Evolutionary conservation across 768 basidiomycete genomes (phyloP), one percentile per base, ranked within the genome.

Genomic region (Hypsizygus marmoreus): DNA sequence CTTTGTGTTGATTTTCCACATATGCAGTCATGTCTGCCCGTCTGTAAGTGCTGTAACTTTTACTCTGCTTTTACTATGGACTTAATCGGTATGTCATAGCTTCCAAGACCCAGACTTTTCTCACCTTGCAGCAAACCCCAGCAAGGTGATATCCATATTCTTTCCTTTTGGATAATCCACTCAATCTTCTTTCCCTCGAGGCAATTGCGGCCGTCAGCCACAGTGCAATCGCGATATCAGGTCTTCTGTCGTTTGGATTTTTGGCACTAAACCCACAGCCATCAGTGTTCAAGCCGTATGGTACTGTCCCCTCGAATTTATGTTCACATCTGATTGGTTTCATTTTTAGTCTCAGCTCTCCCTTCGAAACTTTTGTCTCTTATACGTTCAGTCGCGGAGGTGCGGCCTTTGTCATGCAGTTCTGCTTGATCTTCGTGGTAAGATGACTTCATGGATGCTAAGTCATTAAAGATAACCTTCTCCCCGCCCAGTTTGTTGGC

Each of bases 361-460:
- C 23, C 7, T 55, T 55, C 16, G 54, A 55, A 23, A 36, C n/a
- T 2, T 4, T 52, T 11, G 43, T 55, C 14, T 51, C 50, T 8
- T 55, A 49, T 28, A 14, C 25, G 6, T 39, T 55, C 5, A 49
- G 33, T 12, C 50, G 50, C 24, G 54, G 54, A 31, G 54, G 44
- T 10, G n/a, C 38, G 4, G 47, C 46, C 12, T 28, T 31, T 16
- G 19, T 49, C 30, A 9, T 55, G 32, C 54, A 55, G 22, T 34
- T 51, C 16, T 46, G 37, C 11, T 49, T 51, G 14, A 36, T 51
- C n/a, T 52, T 55, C 24, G 50, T 55, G 6, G 51, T 53, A 43
- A 1, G 47, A 45, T 33, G 7, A 25, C n/a, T 12, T 41, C 14
- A 17, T 11, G 11, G 7, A 29, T 7, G 13, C n/a, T n/a, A n/a